Conservation (phyloP, 345 rosid genomes). For the Eucalyptus cloeziana region DNA sequence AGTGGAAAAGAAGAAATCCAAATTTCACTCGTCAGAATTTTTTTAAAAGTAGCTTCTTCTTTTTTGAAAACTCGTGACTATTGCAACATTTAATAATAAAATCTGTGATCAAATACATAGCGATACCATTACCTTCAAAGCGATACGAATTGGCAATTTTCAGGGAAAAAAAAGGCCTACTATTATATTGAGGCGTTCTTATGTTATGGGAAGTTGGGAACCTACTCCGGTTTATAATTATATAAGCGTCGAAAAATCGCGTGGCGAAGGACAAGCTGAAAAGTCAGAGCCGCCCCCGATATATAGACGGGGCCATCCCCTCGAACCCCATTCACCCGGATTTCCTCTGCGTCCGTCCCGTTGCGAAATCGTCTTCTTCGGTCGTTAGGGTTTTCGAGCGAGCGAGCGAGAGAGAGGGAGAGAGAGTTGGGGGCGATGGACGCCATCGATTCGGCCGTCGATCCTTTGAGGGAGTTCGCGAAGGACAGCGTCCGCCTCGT, state of each 20-base stretch:
- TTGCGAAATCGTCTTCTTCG: neutral
- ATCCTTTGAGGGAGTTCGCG: constrained; percentile 69
- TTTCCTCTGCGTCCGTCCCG: neutral
- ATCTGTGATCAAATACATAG: neutral
- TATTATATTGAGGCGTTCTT: neutral
- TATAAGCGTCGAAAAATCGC: neutral
- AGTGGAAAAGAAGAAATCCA: neutral
- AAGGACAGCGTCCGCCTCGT: constrained; percentile 76
- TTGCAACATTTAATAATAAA: neutral
- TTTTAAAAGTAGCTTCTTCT: neutral
- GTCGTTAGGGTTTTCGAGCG: neutral
- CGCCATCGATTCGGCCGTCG: constrained; percentile 48
- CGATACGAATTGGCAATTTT: neutral
- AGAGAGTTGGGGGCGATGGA: constrained; percentile 22
- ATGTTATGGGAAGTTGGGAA: neutral
- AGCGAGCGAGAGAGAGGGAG: neutral
- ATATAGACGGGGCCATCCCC: neutral
- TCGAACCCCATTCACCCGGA: neutral
- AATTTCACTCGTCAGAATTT: neutral
- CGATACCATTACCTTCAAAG: neutral
- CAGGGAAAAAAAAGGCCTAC: neutral
- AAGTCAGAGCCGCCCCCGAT: neutral
- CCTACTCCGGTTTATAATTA: neutral
- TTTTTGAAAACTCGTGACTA: neutral
- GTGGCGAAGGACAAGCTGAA: neutral